Evolutionary conservation across 2,329 filamentous ascomycete genomes (phyloP).

Genomic region (Pseudohalonectria lignicola): DNA sequence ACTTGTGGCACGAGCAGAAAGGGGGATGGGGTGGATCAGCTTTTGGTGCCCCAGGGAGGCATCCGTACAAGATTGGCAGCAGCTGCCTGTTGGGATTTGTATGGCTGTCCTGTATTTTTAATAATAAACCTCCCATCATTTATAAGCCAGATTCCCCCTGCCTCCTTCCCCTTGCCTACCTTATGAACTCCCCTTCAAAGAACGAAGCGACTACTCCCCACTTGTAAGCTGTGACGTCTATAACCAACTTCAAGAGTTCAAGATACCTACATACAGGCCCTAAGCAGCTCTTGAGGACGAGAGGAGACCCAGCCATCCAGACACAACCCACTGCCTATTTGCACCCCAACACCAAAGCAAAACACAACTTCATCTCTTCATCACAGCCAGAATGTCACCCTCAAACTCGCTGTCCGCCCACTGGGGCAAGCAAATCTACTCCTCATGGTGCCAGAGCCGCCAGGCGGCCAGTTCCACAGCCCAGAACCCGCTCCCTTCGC

Average conservation of each 20-base stretch:
- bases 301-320: too few relatives aligned
- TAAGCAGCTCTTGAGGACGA: too few relatives aligned
- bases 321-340: too few relatives aligned
- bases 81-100: neutral
- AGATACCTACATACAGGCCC: too few relatives aligned
- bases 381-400: constrained; percentile 34
- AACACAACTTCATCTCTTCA: too few relatives aligned
- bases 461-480: constrained; percentile 18
- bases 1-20: too few relatives aligned
- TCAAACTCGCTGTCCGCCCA: constrained; percentile 52
- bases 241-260: too few relatives aligned
- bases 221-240: neutral
- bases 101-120: neutral
- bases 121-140: neutral
- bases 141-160: neutral
- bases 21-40: too few relatives aligned
- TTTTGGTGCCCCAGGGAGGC: too few relatives aligned
- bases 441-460: constrained; percentile 43
- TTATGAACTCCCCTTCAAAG: too few relatives aligned
- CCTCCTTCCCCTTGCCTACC: neutral
- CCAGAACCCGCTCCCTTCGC: constrained; percentile 11
- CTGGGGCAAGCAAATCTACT: constrained; percentile 48
- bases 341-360: too few relatives aligned
- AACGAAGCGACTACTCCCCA: neutral
- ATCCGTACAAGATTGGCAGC: too few relatives aligned